Percentiles rank a stretch among this genome's conserved stretches.
phyloP scores from a whole-genome alignment of 257 asterid species.

The Oldenlandia corymbosa region DNA sequence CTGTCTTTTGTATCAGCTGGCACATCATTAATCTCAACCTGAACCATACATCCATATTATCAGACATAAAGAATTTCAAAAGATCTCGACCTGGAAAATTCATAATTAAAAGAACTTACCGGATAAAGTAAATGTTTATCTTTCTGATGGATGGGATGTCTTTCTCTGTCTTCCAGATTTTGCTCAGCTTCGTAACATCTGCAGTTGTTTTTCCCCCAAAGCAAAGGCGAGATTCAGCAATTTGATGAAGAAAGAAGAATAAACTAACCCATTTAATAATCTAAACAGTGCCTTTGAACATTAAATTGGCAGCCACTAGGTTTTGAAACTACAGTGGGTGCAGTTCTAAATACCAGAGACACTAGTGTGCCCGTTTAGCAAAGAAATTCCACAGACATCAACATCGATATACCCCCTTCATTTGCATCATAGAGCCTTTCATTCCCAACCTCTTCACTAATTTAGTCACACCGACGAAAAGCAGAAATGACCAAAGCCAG shows the following conservation, averaged over 20 bases:
- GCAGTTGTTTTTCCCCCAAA: slow-evolving; percentile 7
- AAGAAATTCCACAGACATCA: no score
- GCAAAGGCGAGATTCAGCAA: background rate
- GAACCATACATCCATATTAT: slow-evolving; percentile 23
- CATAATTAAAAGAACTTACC: slow-evolving; percentile 40
- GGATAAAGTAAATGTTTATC: slow-evolving; percentile 73
- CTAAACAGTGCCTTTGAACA: background rate
- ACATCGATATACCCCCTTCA: no score
- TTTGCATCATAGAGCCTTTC: background rate
- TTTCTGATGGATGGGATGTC: slow-evolving; percentile 78
- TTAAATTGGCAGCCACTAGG: background rate
- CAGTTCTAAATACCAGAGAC: background rate
- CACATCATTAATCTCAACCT: slow-evolving; percentile 66
- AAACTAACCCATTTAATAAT: background rate
- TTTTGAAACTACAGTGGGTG: background rate
- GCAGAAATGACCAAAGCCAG: background rate
- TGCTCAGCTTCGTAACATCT: slow-evolving; percentile 90
- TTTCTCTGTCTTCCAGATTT: slow-evolving; percentile 77
- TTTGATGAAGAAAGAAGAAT: background rate
- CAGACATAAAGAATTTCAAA: slow-evolving; percentile 7
- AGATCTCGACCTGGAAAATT: no score
- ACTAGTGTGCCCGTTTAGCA: background rate
- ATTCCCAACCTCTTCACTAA: background rate
- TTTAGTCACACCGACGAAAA: background rate
- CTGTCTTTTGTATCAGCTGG: slow-evolving; percentile 78